Conservation (phyloP, 202 grass and related monocot species). For the Eragrostis tef region DNA sequence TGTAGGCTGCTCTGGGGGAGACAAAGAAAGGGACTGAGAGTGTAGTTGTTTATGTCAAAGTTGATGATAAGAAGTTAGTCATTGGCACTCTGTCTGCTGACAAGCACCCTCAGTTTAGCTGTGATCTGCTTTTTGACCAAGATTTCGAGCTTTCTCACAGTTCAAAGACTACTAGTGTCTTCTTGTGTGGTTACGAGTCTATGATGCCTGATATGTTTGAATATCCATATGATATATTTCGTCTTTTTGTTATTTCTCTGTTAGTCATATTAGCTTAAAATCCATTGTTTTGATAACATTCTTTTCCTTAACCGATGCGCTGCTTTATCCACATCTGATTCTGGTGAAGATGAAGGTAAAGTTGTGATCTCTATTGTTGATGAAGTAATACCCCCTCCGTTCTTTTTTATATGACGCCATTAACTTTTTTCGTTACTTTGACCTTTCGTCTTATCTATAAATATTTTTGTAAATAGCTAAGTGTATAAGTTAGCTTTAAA, state of each 20-base stretch:
- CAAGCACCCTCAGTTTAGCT: constrained; percentile 61
- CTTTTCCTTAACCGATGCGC: constrained; percentile 44
- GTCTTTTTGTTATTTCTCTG: neutral
- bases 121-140: constrained; percentile 71
- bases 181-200: constrained; percentile 67
- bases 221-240: constrained; percentile 56
- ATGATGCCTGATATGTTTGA: neutral
- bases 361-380: constrained; percentile 5
- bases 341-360: constrained; percentile 46
- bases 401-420: too few relatives aligned
- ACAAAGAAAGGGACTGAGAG: constrained; percentile 57
- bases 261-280: neutral
- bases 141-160: constrained; percentile 73
- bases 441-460: too few relatives aligned
- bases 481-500: too few relatives aligned
- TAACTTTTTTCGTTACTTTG: too few relatives aligned
- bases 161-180: constrained; percentile 68
- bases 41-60: constrained; percentile 59
- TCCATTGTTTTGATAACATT: neutral
- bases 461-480: too few relatives aligned
- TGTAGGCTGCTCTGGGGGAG: constrained; percentile 63
- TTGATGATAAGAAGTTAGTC: constrained; percentile 58
- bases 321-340: constrained; percentile 29
- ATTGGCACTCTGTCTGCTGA: constrained; percentile 70
- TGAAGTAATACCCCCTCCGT: too few relatives aligned